Percentiles rank a stretch among this genome's conserved stretches.
These are phyloP conservation scores for Fonsecaea multimorphosa DNA, from an alignment of 2,329 filamentous ascomycete species.

Conservation along the genomic window DNA sequence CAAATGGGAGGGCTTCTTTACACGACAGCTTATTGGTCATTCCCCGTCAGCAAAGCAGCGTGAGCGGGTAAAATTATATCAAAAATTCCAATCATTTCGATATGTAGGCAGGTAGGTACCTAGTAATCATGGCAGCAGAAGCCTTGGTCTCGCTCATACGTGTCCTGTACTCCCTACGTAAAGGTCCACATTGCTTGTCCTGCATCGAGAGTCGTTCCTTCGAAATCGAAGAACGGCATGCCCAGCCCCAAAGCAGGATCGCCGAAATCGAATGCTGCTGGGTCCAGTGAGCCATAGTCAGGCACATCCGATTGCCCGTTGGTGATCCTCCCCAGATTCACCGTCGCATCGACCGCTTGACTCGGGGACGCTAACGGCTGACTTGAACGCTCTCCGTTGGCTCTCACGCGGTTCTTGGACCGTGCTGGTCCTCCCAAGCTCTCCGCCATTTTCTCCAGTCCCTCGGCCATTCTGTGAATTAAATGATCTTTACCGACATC, in stretches of 20 bases:
- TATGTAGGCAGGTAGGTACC: too few relatives aligned
- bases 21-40: constrained; percentile 28
- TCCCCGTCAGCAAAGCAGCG: not conserved
- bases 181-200: constrained; percentile 38
- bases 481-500: constrained; percentile 44
- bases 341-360: constrained; percentile 21
- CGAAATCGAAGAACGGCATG: constrained; percentile 42
- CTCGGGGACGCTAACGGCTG: constrained; percentile 26
- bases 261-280: constrained; percentile 38
- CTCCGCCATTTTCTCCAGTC: constrained; percentile 44
- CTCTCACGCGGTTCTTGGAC: constrained; percentile 25
- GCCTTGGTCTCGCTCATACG: not conserved
- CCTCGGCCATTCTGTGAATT: constrained; percentile 44
- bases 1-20: constrained; percentile 21
- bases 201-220: constrained; percentile 38
- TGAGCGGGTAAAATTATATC: not conserved
- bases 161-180: constrained; percentile 6
- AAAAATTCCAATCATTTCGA: too few relatives aligned
- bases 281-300: constrained; percentile 34
- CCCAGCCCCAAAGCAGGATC: constrained; percentile 39
- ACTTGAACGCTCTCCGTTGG: constrained; percentile 28
- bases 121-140: not conserved
- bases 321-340: constrained; percentile 11
- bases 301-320: constrained; percentile 30
- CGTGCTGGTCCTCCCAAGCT: constrained; percentile 35